A percentile compares a stretch with the other conserved stretches of the same genome.
phyloP scores from a whole-genome alignment of 495 filamentous ascomycete genomes.

The Annulohypoxylon stygium region DNA sequence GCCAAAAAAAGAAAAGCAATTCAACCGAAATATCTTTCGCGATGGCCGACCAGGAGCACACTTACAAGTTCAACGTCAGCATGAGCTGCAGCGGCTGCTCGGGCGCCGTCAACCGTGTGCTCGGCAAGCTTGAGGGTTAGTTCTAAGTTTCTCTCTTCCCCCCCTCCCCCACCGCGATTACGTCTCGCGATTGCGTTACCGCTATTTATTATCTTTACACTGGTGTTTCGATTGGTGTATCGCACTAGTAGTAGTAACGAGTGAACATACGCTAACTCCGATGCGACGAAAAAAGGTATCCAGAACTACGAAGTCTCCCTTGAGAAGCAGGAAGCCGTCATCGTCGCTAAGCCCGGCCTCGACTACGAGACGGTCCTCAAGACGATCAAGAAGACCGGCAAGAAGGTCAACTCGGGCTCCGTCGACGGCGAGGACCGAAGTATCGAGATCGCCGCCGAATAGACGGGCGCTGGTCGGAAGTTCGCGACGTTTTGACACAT shows the following conservation, averaged over 20 bases:
- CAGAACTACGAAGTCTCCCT: constrained; percentile 88
- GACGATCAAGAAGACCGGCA: constrained; percentile 95
- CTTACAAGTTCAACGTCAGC: constrained; percentile 76
- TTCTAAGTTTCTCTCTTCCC: constrained; percentile 19
- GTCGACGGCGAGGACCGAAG: constrained; percentile 65
- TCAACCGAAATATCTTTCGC: constrained; percentile 33
- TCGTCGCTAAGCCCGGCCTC: constrained; percentile 73
- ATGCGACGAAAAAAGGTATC: constrained; percentile 70
- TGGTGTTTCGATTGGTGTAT: too few relatives aligned
- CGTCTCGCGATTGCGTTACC: neutral
- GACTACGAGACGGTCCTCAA: constrained; percentile 84
- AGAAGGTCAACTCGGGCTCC: constrained; percentile 83
- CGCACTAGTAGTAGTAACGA: neutral
- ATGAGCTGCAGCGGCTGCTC: constrained; percentile 77
- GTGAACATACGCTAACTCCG: constrained; percentile 5
- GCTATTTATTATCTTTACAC: neutral
- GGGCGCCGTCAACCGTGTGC: constrained; percentile 81
- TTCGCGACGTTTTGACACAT: neutral
- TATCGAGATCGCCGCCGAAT: constrained; percentile 57
- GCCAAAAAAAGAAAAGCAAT: neutral
- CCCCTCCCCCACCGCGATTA: neutral
- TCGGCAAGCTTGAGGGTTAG: constrained; percentile 92
- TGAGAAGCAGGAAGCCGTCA: constrained; percentile 80
- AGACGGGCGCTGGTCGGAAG: constrained; percentile 3
- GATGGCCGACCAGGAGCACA: constrained; percentile 64